Evolutionary conservation across 768 basidiomycete species (phyloP).

Genomic region (Coprinopsis strossmayeri): DNA sequence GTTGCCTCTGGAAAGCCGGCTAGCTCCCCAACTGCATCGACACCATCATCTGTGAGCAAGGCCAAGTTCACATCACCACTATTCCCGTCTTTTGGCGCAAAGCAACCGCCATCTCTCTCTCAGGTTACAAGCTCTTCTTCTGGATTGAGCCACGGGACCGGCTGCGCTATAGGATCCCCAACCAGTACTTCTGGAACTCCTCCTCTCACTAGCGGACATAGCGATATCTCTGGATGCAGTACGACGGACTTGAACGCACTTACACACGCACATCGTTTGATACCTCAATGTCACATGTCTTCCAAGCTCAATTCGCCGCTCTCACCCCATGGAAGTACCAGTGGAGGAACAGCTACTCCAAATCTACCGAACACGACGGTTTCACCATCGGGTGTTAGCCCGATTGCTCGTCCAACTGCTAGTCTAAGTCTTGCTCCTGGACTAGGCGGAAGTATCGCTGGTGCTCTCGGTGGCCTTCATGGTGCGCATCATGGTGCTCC

Average conservation of each 20-base stretch:
- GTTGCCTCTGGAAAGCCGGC: not conserved
- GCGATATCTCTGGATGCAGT: not conserved
- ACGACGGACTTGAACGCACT: not conserved
- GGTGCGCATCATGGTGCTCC: not conserved
- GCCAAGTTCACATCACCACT: not conserved
- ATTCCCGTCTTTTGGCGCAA: not conserved
- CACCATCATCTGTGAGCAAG: not conserved
- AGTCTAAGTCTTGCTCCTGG: not conserved
- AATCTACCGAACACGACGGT: not conserved
- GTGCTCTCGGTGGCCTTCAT: not conserved
- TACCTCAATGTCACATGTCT: not conserved
- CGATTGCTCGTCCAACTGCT: not conserved
- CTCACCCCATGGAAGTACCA: not conserved
- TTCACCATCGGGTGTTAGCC: not conserved
- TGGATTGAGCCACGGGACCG: not conserved
- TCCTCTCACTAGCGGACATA: not conserved
- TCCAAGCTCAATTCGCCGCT: not conserved
- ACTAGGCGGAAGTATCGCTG: not conserved
- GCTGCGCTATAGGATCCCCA: not conserved
- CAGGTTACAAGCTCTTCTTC: not conserved
- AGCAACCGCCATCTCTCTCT: not conserved
- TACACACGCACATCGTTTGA: not conserved
- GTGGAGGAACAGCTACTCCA: not conserved
- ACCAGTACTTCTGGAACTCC: not conserved
- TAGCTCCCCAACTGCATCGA: not conserved